Conservation (phyloP, 208 protist genomes). For the Trypanosoma congolense region DNA sequence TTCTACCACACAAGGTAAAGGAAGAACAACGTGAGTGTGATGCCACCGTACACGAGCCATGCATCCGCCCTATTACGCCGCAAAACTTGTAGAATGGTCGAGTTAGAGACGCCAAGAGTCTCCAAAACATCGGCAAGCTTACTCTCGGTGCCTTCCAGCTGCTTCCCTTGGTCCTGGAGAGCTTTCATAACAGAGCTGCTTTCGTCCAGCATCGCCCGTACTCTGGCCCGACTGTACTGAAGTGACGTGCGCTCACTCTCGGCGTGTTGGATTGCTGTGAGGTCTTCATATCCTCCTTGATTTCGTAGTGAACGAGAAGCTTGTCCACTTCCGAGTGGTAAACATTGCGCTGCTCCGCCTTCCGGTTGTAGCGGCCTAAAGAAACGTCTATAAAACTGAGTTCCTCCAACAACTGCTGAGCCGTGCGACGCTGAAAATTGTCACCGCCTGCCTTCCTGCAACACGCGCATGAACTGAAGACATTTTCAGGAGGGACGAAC, state of each 20-base stretch:
- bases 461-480: constrained; percentile 1
- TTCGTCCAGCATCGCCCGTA: constrained; percentile 67
- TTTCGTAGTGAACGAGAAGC: constrained; percentile 34
- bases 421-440: constrained; percentile 53
- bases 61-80: constrained; percentile 75
- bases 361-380: constrained; percentile 35
- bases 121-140: constrained; percentile 67
- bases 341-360: constrained; percentile 29
- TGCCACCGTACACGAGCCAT: constrained; percentile 53
- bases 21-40: constrained; percentile 7
- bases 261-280: constrained; percentile 40
- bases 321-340: constrained; percentile 37
- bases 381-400: constrained; percentile 45
- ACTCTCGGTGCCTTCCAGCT: constrained; percentile 47
- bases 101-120: constrained; percentile 75
- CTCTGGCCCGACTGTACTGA: constrained; percentile 54
- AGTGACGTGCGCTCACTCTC: constrained; percentile 56
- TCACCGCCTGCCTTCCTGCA: constrained; percentile 17
- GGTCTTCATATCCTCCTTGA: constrained; percentile 28
- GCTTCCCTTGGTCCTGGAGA: constrained; percentile 54
- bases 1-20: constrained; percentile 16
- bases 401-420: constrained; percentile 61
- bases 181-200: constrained; percentile 61
- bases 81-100: constrained; percentile 69
- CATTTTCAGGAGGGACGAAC: not conserved